Evolutionary conservation across 179 eudicot genomes (phyloP).

Genomic region (Spergularia azorica): DNA sequence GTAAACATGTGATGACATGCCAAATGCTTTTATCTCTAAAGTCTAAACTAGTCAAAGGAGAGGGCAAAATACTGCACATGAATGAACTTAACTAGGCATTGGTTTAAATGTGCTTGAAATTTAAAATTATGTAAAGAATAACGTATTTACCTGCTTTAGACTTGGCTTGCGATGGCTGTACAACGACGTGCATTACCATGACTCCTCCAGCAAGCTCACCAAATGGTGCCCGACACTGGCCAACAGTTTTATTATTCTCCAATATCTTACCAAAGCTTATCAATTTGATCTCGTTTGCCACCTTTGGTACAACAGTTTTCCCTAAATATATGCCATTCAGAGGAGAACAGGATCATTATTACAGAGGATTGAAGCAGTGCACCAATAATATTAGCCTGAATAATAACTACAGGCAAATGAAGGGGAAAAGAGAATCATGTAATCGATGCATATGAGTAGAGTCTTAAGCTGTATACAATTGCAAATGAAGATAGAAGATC

Average conservation of each 20-base stretch:
- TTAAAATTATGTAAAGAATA: background rate
- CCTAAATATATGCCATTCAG: constrained; percentile 40
- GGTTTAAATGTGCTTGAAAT: background rate
- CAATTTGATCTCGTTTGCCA: constrained; percentile 82
- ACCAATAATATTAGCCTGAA: background rate
- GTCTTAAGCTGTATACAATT: background rate
- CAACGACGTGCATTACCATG: constrained; percentile 96
- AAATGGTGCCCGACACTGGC: constrained; percentile 83
- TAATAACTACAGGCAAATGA: background rate
- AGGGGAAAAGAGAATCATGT: background rate
- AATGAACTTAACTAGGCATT: background rate
- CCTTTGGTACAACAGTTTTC: constrained; percentile 74
- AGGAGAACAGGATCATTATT: background rate
- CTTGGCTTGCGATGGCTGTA: constrained; percentile 84
- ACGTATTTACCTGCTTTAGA: constrained; percentile 70
- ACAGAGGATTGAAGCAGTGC: background rate
- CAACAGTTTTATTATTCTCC: constrained; percentile 85
- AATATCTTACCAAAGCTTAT: constrained; percentile 86
- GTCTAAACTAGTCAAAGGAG: background rate
- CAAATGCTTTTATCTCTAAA: background rate
- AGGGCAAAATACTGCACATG: background rate
- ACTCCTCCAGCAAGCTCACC: constrained; percentile 82
- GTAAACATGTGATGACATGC: background rate
- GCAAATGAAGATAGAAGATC: background rate
- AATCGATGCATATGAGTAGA: background rate